Conservation (phyloP, 495 filamentous ascomycete species). For the Talaromyces ruber region DNA sequence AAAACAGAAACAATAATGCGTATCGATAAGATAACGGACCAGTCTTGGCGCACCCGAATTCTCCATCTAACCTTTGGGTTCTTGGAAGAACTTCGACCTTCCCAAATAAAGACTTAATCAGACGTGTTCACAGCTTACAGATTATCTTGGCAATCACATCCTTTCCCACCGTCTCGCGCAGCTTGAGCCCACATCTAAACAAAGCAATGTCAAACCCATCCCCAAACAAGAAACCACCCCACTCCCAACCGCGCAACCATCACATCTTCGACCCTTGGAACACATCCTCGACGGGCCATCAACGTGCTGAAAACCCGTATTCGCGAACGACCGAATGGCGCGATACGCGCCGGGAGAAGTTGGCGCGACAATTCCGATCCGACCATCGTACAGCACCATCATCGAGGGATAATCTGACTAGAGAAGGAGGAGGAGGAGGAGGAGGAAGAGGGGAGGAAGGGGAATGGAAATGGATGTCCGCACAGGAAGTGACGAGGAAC, state of each 20-base stretch:
- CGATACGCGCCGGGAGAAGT: slow-evolving; percentile 54
- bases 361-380: slow-evolving; percentile 56
- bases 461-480: slow-evolving; percentile 10
- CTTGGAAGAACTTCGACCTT: not conserved
- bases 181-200: not conserved
- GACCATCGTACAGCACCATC: slow-evolving; percentile 1
- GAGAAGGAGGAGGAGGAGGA: not conserved
- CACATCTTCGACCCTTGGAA: slow-evolving; percentile 72
- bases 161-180: not conserved
- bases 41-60: not conserved
- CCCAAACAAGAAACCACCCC: not conserved
- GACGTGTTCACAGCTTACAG: not conserved
- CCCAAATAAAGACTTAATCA: not conserved
- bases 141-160: not conserved
- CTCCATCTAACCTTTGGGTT: not conserved
- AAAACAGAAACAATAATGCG: slow-evolving; percentile 8
- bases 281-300: slow-evolving; percentile 71
- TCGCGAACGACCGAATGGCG: slow-evolving; percentile 61
- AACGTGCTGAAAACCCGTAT: slow-evolving; percentile 54
- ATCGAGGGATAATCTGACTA: not conserved
- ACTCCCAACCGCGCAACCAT: not conserved
- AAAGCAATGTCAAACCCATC: not conserved
- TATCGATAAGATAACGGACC: not conserved
- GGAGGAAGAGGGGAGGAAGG: slow-evolving; percentile 1
- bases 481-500: slow-evolving; percentile 2